Evolutionary conservation across 2,329 filamentous ascomycete genomes (phyloP), one percentile per base, ranked within the genome.

Genomic region (Claviceps sp.): DNA sequence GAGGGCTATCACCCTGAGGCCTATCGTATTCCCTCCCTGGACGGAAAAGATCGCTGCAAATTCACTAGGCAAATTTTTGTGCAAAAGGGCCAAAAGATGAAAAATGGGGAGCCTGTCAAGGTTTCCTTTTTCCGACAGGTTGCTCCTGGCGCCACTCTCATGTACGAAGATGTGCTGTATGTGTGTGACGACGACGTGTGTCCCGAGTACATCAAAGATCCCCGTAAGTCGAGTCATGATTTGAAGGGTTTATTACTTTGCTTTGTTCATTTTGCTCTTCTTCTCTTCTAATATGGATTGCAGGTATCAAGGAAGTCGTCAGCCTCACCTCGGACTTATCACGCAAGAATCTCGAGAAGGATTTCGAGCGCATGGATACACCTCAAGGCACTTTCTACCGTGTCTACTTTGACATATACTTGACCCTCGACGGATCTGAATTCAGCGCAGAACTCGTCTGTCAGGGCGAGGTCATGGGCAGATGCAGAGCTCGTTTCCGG

Each of bases 391-490:
- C 88, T 3, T 95, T 95, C 69, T 95, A 95, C 75, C 84, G 89
- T 57, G 82, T 85, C 56, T 85, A 85, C 68, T 85, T 85, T 59
- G 82, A 85, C 60, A 85, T 85, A 59, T 94, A 95, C 69, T 81
- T 98, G 58, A 97, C 93, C 0, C 83, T 98, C 16, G 93, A 98
- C 63, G 93, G 93, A 22, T 95, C 88, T 50, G 93, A 98, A 68
- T 97, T 98, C 75, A 97, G 93, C 61, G 93, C 93, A 50, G 93
- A 97, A 73, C 75, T 98, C 41, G 91, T 97, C n/a, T 98, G 93
- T 72, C 93, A 98, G 69, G 93, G 93, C 63, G 93, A 97, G 70
- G 89, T 98, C 59, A 98, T 97, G 93, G 93, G 93, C 58, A 84
- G 91, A 58, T 97, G 91, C 79, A 85, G 90, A 57, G 87, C 91